These are phyloP conservation scores for Cyclotella cryptica DNA, from an alignment of 108 stramenopile genomes.

Conservation along the genomic window DNA sequence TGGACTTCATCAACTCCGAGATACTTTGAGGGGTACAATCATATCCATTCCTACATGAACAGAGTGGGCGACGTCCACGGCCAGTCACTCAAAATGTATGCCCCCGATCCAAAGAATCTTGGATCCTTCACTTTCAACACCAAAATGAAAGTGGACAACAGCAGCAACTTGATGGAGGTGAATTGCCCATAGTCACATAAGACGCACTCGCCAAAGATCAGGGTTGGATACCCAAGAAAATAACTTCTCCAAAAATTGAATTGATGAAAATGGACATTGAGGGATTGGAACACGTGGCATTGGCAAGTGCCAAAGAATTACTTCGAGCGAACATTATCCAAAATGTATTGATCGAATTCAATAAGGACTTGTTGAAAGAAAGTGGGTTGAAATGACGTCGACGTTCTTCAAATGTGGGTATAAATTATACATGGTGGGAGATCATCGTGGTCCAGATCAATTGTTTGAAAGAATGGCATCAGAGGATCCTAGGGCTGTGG, in stretches of 20 bases:
- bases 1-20: conserved; percentile 19
- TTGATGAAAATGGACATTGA: conserved; percentile 62
- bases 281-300: conserved; percentile 40
- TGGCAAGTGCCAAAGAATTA: conserved; percentile 42
- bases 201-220: conserved; percentile 50
- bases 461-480: too few species aligned
- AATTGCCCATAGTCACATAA: conserved; percentile 36
- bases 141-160: neutral
- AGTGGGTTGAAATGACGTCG: neutral
- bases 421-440: conserved; percentile 20
- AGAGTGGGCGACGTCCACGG: conserved; percentile 49
- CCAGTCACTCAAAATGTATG: conserved; percentile 14
- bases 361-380: conserved; percentile 6
- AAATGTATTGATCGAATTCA: conserved; percentile 49
- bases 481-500: too few species aligned
- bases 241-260: conserved; percentile 10
- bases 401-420: conserved; percentile 31
- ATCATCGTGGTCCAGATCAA: conserved; percentile 13
- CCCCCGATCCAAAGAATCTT: conserved; percentile 46
- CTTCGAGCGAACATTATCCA: conserved; percentile 29
- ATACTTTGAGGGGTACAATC: conserved; percentile 11
- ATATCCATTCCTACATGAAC: conserved; percentile 37
- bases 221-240: conserved; percentile 34
- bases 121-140: conserved; percentile 39
- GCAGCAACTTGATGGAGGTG: conserved; percentile 14